A percentile compares a stretch with the other conserved stretches of the same genome.
phyloP scores from a whole-genome alignment of 768 basidiomycete genomes.

The Boletus fagicola region DNA sequence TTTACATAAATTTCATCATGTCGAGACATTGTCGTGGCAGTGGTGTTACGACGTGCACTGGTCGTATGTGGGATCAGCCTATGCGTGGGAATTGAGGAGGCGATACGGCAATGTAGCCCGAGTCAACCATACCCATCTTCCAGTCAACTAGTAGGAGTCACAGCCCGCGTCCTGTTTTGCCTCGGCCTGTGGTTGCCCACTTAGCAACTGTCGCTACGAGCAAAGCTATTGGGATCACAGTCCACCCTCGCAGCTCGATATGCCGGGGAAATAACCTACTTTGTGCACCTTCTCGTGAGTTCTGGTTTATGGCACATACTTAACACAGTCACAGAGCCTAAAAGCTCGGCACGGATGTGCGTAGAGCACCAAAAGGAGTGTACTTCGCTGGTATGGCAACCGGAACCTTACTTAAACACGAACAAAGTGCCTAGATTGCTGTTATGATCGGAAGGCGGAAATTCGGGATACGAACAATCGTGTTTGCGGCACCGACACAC shows the following conservation, averaged over 20 bases:
- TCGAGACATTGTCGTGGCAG: not conserved
- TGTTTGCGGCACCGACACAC: constrained; percentile 1
- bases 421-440: not conserved
- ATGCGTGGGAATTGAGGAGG: not conserved
- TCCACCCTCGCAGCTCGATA: not conserved
- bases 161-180: not conserved
- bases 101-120: not conserved
- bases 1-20: not conserved
- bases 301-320: no score
- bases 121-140: not conserved
- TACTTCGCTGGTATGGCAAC: not conserved
- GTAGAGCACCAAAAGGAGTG: not conserved
- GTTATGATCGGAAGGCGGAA: no score
- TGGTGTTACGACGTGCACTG: not conserved
- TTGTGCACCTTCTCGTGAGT: not conserved
- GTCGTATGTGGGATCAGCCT: not conserved
- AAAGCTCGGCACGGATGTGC: no score
- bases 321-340: not conserved
- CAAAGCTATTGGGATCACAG: not conserved
- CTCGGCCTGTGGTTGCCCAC: not conserved
- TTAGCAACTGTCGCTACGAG: not conserved
- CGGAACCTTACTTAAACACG: not conserved
- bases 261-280: no score
- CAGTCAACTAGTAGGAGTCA: not conserved
- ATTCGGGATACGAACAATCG: not conserved